Conservation (phyloP, 257 asterid genomes). For the Striga asiatica region DNA sequence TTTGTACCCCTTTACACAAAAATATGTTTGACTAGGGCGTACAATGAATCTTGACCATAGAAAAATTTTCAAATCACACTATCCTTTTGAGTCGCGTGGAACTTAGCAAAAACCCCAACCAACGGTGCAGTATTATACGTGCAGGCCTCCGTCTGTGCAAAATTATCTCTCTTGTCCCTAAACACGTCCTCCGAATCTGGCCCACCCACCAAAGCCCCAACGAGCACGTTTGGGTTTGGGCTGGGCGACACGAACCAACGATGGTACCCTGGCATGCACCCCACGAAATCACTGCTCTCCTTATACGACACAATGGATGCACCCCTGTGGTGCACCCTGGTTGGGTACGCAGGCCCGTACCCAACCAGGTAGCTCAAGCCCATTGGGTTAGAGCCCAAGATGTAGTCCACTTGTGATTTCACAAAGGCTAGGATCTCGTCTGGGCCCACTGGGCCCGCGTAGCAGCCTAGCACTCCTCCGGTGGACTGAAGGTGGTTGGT, state of each 20-base stretch:
- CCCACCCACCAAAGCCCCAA: conserved; percentile 76
- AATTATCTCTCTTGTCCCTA: conserved; percentile 43
- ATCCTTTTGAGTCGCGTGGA: too few relatives aligned
- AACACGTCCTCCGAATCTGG: conserved; percentile 44
- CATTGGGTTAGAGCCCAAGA: conserved; percentile 70
- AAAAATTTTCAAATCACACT: too few relatives aligned
- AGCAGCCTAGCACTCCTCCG: conserved; percentile 35
- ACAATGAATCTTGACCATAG: too few relatives aligned
- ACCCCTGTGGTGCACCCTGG: conserved; percentile 71
- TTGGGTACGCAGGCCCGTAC: conserved; percentile 44
- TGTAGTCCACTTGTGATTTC: conserved; percentile 58
- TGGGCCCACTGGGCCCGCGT: conserved; percentile 21
- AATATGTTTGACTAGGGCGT: too few relatives aligned
- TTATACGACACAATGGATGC: conserved; percentile 58
- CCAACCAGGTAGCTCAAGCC: conserved; percentile 74
- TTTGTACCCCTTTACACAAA: too few relatives aligned
- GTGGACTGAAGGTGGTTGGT: conserved; percentile 54
- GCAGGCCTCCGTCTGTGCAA: conserved; percentile 72
- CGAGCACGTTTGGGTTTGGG: conserved; percentile 53
- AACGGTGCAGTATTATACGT: conserved; percentile 74
- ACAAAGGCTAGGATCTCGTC: conserved; percentile 43
- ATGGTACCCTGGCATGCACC: conserved; percentile 75
- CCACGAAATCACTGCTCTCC: conserved; percentile 41
- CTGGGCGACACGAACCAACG: conserved; percentile 30
- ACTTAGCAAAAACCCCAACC: conserved; percentile 57